These are phyloP conservation scores for Diutina ranongensis DNA, from an alignment of 1,139 yeast species.

Conservation along the genomic window DNA sequence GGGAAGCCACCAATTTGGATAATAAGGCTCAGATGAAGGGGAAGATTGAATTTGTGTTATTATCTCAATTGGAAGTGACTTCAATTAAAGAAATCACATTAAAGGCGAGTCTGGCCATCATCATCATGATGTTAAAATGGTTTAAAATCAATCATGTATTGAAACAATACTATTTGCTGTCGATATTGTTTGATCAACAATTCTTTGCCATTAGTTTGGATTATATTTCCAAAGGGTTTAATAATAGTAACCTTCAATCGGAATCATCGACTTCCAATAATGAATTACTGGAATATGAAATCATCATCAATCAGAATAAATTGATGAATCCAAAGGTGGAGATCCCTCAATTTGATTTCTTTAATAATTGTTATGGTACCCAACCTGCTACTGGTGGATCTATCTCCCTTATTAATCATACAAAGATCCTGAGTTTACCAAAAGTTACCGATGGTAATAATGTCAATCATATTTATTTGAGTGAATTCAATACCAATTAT, in stretches of 20 bases:
- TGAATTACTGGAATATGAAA: conserved; percentile 25
- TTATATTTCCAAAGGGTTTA: conserved; percentile 27
- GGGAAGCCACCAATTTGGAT: conserved; percentile 7
- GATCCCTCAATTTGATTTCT: conserved; percentile 31
- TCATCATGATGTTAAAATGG: conserved; percentile 57
- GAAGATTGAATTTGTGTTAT: conserved; percentile 15
- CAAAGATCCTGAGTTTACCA: conserved; percentile 18
- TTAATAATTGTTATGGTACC: conserved; percentile 24
- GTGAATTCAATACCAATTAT: conserved; percentile 28
- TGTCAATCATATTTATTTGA: conserved; percentile 19
- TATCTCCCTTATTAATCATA: conserved; percentile 22
- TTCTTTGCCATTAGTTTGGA: conserved; percentile 35
- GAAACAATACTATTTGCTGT: conserved; percentile 65
- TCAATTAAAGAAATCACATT: conserved; percentile 54
- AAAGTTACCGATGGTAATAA: conserved; percentile 18
- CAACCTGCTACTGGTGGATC: not conserved
- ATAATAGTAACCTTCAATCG: conserved; percentile 23
- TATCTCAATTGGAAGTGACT: conserved; percentile 40
- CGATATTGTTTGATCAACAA: conserved; percentile 65
- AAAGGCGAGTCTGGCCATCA: conserved; percentile 48
- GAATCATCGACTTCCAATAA: conserved; percentile 10
- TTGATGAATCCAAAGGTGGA: conserved; percentile 35
- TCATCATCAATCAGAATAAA: conserved; percentile 24
- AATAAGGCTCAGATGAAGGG: conserved; percentile 5
- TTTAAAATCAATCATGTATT: conserved; percentile 66